Base-by-base conservation (phyloP, 257 asterid species). In the Perilla frutescens region DNA sequence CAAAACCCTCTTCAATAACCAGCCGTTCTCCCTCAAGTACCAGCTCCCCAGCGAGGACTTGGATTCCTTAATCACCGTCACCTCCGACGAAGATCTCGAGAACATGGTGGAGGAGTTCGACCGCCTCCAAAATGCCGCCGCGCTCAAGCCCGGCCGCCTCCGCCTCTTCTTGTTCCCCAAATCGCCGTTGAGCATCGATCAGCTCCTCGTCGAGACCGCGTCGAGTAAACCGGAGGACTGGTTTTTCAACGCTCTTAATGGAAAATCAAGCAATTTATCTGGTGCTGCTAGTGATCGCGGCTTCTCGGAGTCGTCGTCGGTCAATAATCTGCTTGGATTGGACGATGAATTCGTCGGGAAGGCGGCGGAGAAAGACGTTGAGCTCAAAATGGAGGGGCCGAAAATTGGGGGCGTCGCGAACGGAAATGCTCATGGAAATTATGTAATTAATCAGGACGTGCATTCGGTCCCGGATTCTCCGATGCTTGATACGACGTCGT, bases 61-160 rank as follows among this genome's bases (percentile, higher is more conserved):
- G 3, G 98, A 91, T 78, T 91, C 98, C 2, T 60, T 93, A n/a
- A 88, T 93, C 79, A 86, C 98, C 1, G 80, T 93, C 57, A 37
- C 96, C 5, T 79, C 96, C 0, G 92, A 91, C 9, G 98, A 93
- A 50, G 98, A 93, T 79, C 83, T 93, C 5, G 97, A 93, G 50
- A 93, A 91, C 84, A 84, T 93, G 97, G 71, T 93, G 47, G 98
- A 93, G 4, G 98, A 93, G 58, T 84, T 84, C 69, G 98, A 93
- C 67, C 97, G 98, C 32, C 82, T 93, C n/a, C 50, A 49, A 48
- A 70, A 48, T 54, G 64, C 53, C 71, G 54, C 48, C 69, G 56
- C 48, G 31, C 0, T 20, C 67, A 72, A 76, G 58, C 43, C 54
- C 58, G 77, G 87, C 6, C 92, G 97, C 5, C 80, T 94, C 48